These are phyloP conservation scores for Salix koriyanagi DNA, from an alignment of 345 rosid species.

Conservation along the genomic window DNA sequence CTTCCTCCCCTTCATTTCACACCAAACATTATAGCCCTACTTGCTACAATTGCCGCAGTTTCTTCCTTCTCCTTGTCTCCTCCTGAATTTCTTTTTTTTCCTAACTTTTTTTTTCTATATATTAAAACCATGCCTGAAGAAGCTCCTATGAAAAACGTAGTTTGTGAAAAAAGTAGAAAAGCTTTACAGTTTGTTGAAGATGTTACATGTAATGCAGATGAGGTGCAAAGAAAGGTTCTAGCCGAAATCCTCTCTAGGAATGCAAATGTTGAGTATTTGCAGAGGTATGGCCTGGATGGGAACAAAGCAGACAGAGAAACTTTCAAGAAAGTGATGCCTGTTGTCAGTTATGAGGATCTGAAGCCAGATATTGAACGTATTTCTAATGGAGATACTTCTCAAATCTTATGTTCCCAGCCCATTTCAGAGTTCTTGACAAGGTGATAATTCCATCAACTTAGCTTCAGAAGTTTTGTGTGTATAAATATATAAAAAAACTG, in stretches of 20 bases:
- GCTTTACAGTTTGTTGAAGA: slow-evolving; percentile 13
- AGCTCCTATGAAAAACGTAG: neutral
- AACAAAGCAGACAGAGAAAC: neutral
- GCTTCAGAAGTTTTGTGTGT: neutral
- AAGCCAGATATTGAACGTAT: slow-evolving; percentile 16
- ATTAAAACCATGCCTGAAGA: slow-evolving; percentile 5
- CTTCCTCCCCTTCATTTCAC: neutral
- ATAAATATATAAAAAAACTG: too few species aligned
- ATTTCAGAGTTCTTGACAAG: slow-evolving; percentile 26
- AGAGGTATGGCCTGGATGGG: slow-evolving; percentile 9
- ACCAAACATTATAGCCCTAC: neutral
- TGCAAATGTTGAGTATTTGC: slow-evolving; percentile 20
- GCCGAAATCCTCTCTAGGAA: slow-evolving; percentile 17
- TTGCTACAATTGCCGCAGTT: neutral
- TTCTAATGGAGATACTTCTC: slow-evolving; percentile 20
- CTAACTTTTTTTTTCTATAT: neutral
- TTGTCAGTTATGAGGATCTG: slow-evolving; percentile 12
- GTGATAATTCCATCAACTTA: neutral
- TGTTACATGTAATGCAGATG: slow-evolving; percentile 13
- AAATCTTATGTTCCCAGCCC: slow-evolving; percentile 15
- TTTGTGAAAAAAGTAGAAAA: neutral
- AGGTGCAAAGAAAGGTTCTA: slow-evolving; percentile 10
- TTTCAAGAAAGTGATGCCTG: slow-evolving; percentile 22
- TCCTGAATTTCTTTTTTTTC: neutral
- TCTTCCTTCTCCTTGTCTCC: neutral